phyloP scores from a whole-genome alignment of 2,329 filamentous ascomycete genomes.

The Epichloe amarillans region DNA sequence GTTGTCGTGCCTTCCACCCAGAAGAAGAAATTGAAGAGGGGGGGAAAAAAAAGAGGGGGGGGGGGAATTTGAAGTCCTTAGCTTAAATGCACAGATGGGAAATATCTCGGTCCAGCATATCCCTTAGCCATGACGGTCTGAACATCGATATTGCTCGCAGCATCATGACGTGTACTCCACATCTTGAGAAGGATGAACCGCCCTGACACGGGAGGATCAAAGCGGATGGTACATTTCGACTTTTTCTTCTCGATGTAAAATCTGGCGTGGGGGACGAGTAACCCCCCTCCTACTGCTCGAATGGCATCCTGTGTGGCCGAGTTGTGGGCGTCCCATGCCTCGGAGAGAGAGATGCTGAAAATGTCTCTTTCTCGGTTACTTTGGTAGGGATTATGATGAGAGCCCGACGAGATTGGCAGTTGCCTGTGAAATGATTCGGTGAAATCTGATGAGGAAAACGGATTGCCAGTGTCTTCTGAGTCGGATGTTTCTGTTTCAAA shows the following conservation, averaged over 20 bases:
- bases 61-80: conserved; percentile 17
- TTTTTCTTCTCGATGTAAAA: conserved; percentile 77
- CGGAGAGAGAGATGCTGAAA: conserved; percentile 15
- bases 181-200: conserved; percentile 81
- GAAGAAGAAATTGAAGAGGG: too few relatives aligned
- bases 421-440: conserved; percentile 12
- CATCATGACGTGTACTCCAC: conserved; percentile 63
- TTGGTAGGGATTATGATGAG: background rate
- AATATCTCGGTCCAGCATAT: conserved; percentile 74
- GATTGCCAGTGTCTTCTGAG: conserved; percentile 17
- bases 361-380: background rate
- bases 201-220: conserved; percentile 69
- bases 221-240: conserved; percentile 75
- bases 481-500: conserved; percentile 36
- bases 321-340: conserved; percentile 33
- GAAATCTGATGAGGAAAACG: conserved; percentile 16
- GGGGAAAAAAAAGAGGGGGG: too few relatives aligned
- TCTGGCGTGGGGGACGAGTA: conserved; percentile 56
- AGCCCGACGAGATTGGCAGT: conserved; percentile 12
- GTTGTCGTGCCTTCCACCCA: too few relatives aligned
- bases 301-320: conserved; percentile 43
- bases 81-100: conserved; percentile 53
- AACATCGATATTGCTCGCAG: conserved; percentile 67
- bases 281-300: conserved; percentile 41
- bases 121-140: conserved; percentile 74